phyloP scores from a whole-genome alignment of 1,284 basidiomycete species.

The Rhodotorula sp. region DNA sequence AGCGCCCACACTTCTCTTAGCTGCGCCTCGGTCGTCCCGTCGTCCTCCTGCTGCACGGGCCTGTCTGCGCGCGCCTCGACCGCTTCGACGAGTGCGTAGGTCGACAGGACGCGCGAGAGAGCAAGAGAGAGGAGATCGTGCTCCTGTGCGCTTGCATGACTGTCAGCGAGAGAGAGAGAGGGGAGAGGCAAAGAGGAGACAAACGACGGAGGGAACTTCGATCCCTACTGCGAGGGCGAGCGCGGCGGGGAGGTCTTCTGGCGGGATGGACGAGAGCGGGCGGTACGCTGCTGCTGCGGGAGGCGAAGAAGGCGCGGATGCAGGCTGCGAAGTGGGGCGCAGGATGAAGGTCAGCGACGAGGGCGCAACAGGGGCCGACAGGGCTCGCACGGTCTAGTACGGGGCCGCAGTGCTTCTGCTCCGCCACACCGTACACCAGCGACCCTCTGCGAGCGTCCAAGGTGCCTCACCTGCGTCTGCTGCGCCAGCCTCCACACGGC shows the following conservation, averaged over 20 bases:
- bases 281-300: no score
- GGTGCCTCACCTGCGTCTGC: constrained; percentile 2
- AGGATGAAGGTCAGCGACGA: not conserved
- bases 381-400: not conserved
- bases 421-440: not conserved
- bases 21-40: not conserved
- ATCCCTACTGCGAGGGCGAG: constrained; percentile 8
- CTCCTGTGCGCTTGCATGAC: constrained; percentile 7
- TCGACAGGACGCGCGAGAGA: constrained; percentile 18
- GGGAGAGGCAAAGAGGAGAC: not conserved
- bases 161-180: not conserved
- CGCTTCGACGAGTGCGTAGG: constrained; percentile 25
- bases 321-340: not conserved
- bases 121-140: constrained; percentile 26
- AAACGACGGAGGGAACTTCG: not conserved
- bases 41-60: not conserved
- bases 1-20: constrained; percentile 22
- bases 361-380: not conserved
- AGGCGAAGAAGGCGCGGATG: not conserved
- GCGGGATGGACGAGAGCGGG: not conserved
- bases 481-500: constrained; percentile 6
- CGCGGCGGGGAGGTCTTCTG: not conserved
- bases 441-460: no score
- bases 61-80: constrained; percentile 6
- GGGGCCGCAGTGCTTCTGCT: no score